These are phyloP conservation scores for Parastagonospora nodorum DNA, from an alignment of 2,329 filamentous ascomycete species.

Conservation along the genomic window DNA sequence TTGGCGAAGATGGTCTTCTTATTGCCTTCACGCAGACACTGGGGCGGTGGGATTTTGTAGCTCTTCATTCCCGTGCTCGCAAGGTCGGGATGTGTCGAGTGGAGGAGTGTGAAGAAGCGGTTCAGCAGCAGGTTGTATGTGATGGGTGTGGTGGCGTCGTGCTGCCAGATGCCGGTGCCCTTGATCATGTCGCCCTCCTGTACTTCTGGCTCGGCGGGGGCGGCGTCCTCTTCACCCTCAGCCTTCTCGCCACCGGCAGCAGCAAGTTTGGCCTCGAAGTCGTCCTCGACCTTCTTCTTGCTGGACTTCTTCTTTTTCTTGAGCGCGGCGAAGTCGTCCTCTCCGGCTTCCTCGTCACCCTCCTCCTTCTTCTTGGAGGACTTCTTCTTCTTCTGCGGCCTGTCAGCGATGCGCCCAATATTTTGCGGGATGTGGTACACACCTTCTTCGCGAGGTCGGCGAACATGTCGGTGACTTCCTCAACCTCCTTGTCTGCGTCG, in stretches of 20 bases:
- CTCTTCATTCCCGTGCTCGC: constrained; percentile 86
- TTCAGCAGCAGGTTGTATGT: constrained; percentile 83
- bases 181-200: constrained; percentile 78
- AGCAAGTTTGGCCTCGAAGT: constrained; percentile 71
- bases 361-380: constrained; percentile 64
- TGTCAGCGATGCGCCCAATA: background rate
- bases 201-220: constrained; percentile 56
- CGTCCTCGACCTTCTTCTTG: constrained; percentile 63
- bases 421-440: background rate
- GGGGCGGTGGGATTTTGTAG: constrained; percentile 98
- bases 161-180: constrained; percentile 88
- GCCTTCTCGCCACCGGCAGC: constrained; percentile 60
- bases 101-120: constrained; percentile 92
- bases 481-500: constrained; percentile 61
- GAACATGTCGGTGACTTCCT: constrained; percentile 67
- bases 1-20: constrained; percentile 98
- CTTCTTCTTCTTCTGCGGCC: constrained; percentile 64
- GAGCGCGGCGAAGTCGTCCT: constrained; percentile 67
- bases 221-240: constrained; percentile 58
- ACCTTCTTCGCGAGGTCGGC: constrained; percentile 72
- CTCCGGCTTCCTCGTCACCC: constrained; percentile 55
- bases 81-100: constrained; percentile 96
- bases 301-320: constrained; percentile 86
- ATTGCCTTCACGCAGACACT: constrained; percentile 99
- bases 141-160: constrained; percentile 78